Conservation (phyloP, 2,329 filamentous ascomycete genomes). For the Colletotrichum graminicola region DNA sequence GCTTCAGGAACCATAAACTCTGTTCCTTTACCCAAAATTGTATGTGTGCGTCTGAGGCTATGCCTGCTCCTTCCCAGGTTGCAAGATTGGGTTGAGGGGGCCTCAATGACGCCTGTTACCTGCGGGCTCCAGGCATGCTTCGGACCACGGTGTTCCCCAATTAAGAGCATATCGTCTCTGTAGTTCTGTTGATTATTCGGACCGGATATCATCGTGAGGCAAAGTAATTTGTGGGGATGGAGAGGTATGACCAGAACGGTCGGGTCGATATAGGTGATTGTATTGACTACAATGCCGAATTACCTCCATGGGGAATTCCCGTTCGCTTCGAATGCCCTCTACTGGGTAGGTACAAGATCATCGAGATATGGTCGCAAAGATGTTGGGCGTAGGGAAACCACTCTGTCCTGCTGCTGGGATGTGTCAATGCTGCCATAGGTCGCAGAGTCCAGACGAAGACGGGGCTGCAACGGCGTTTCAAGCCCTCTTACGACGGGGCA, state of each 20-base stretch:
- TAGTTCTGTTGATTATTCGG: conserved; percentile 27
- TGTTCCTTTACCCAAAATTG: background rate
- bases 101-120: conserved; percentile 11
- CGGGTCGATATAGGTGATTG: background rate
- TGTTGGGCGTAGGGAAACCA: background rate
- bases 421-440: background rate
- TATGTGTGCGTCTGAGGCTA: background rate
- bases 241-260: conserved; percentile 3
- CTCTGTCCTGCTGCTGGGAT: background rate
- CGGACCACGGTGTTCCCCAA: background rate
- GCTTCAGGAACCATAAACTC: conserved; percentile 9
- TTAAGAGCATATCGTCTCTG: conserved; percentile 20
- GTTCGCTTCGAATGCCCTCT: background rate
- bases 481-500: background rate
- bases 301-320: background rate
- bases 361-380: background rate
- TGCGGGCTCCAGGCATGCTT: background rate
- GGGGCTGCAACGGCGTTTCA: background rate
- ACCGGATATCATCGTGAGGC: conserved; percentile 23
- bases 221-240: conserved; percentile 7
- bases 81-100: no score
- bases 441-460: background rate
- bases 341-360: background rate
- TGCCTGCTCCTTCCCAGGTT: background rate
- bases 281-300: background rate